Evolutionary conservation across 2,329 filamentous ascomycete genomes (phyloP).

Genomic region (Aspergillus ibericus): DNA sequence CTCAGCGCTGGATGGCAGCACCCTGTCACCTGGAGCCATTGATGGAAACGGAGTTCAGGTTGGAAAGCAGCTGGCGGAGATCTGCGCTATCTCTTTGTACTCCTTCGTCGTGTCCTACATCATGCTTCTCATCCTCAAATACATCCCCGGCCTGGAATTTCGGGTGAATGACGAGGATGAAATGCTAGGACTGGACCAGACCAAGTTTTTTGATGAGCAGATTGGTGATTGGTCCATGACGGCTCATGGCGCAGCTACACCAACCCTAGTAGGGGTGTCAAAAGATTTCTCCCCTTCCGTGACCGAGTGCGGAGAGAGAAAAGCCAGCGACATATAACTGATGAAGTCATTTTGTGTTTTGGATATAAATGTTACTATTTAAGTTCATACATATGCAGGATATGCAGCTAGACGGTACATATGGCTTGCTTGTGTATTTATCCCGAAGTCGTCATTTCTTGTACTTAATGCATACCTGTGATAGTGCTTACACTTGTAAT

Average conservation of each 20-base stretch:
- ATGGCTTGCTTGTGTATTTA: not conserved
- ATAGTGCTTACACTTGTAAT: not conserved
- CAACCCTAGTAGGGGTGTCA: conserved; percentile 16
- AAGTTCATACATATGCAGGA: not conserved
- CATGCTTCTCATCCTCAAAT: conserved; percentile 55
- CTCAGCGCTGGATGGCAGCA: conserved; percentile 51
- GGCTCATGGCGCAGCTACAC: conserved; percentile 19
- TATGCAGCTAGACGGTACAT: not conserved
- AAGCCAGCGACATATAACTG: not conserved
- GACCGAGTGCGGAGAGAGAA: conserved; percentile 8
- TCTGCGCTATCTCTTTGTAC: conserved; percentile 55
- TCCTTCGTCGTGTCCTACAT: conserved; percentile 55
- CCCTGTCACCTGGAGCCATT: conserved; percentile 49
- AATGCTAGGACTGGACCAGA: conserved; percentile 55
- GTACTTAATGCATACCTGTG: not conserved
- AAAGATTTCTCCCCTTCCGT: conserved; percentile 14
- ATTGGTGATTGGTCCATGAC: conserved; percentile 53
- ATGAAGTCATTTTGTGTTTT: not conserved
- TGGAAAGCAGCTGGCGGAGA: conserved; percentile 57
- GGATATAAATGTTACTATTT: not conserved
- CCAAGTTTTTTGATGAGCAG: conserved; percentile 59
- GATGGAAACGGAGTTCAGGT: conserved; percentile 59
- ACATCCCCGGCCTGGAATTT: conserved; percentile 55
- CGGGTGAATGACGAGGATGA: conserved; percentile 57
- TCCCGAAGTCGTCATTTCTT: not conserved